phyloP scores from a whole-genome alignment of 129 eudicot species.

The Flaveria brownii region DNA sequence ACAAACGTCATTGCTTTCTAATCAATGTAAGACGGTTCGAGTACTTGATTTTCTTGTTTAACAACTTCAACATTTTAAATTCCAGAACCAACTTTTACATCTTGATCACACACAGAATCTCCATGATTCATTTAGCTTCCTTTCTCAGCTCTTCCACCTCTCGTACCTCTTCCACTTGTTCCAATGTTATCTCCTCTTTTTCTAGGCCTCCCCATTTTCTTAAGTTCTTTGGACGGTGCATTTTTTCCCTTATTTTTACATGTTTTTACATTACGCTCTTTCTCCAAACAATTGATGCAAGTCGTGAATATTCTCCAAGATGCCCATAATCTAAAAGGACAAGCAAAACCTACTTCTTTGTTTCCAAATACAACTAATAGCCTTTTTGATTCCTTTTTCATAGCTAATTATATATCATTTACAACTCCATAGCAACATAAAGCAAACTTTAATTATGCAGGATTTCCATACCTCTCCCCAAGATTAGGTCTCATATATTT shows the following conservation, averaged over 20 bases:
- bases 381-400: neutral
- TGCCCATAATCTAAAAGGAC: slow-evolving; percentile 2
- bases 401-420: neutral
- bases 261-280: neutral
- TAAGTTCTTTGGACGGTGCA: neutral
- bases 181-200: neutral
- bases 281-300: neutral
- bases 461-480: neutral
- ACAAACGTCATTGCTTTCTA: no score
- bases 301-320: neutral
- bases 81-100: neutral
- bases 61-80: neutral
- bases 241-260: neutral
- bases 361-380: neutral
- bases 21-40: no score
- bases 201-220: neutral
- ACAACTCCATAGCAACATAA: neutral
- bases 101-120: no score
- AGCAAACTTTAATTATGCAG: neutral
- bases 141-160: neutral
- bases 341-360: neutral
- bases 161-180: neutral
- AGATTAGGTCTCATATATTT: neutral
- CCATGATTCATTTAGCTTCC: neutral
- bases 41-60: no score